Evolutionary conservation across 2,329 filamentous ascomycete genomes (phyloP).

Genomic region (Diaporthe sp.): DNA sequence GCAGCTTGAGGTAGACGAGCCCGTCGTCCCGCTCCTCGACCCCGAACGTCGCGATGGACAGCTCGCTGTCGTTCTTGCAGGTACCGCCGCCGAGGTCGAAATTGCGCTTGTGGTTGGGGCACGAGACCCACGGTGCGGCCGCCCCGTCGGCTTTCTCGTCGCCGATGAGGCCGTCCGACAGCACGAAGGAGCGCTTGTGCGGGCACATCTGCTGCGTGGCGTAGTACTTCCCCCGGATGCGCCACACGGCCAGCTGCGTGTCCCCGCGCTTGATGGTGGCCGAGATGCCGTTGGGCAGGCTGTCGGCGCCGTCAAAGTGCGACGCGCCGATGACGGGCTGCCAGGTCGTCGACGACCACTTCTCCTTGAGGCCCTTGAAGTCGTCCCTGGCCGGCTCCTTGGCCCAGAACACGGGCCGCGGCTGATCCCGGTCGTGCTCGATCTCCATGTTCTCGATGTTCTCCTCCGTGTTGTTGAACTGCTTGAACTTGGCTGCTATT

Average conservation of each 20-base stretch:
- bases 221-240: conserved; percentile 84
- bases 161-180: conserved; percentile 87
- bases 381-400: conserved; percentile 76
- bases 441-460: conserved; percentile 77
- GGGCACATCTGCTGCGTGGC: conserved; percentile 96
- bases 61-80: conserved; percentile 80
- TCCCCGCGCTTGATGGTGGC: conserved; percentile 88
- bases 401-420: conserved; percentile 83
- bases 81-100: conserved; percentile 81
- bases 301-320: conserved; percentile 76
- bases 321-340: conserved; percentile 81
- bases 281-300: conserved; percentile 79
- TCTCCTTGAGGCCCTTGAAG: conserved; percentile 75
- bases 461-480: conserved; percentile 89
- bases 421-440: conserved; percentile 79
- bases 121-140: conserved; percentile 81
- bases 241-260: conserved; percentile 90
- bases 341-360: conserved; percentile 80
- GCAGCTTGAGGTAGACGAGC: conserved; percentile 84
- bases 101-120: conserved; percentile 91
- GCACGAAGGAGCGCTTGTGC: conserved; percentile 90
- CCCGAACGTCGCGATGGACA: conserved; percentile 87
- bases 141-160: conserved; percentile 60
- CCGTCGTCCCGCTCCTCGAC: conserved; percentile 81
- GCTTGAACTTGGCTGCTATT: conserved; percentile 78